Evolutionary conservation across 225 moss, liverwort and hornwort genomes (phyloP), one percentile per base, ranked within the genome.

Genomic region (Polytrichum formosum): DNA sequence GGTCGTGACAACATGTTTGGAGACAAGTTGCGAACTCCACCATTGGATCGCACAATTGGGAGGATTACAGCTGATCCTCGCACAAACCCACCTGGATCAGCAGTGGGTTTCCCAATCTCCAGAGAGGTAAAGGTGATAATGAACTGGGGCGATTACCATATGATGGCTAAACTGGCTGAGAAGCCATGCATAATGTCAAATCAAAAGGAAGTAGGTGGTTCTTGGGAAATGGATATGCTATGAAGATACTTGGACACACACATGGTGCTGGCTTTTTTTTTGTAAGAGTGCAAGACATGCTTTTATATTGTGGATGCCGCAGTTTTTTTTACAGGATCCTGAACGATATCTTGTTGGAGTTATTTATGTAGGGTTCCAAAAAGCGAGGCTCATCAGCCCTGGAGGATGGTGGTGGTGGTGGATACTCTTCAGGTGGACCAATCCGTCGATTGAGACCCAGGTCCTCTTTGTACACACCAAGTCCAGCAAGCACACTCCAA

Each of bases 361-460:
- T 22, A 26, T 54, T 31, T 55, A 6, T 55, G 26, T 63, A 78
- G 81, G 77, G 82, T 6, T 79, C 81, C 18, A 80, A 70, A 35
- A 97, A 97, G 86, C 81, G 96, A 83, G 87, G 92, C 61, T 89
- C 90, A 26, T 84, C 85, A 26, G 94, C 70, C 66, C 68, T 97
- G 53, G 96, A 97, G 65, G 96, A 97, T 26, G 26, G 26, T 26
- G 26, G 26, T 59, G 84, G 46, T 46, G 46, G 46, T 46, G 84
- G 74, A n/a, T 92, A 90, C 77, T 79, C 86, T 53, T 94, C 96
- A 37, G 94, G 87, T 68, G 96, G 96, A 29, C 96, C 96, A 56
- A 91, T 94, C 18, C 84, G 96, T 54, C 85, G 94, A 70, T 73
- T 92, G 67, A 90, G 90, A 70, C 96, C 86, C n/a, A 89, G 92